phyloP scores from a whole-genome alignment of 805 yeast genomes.

The Candida nonsorbophila region DNA sequence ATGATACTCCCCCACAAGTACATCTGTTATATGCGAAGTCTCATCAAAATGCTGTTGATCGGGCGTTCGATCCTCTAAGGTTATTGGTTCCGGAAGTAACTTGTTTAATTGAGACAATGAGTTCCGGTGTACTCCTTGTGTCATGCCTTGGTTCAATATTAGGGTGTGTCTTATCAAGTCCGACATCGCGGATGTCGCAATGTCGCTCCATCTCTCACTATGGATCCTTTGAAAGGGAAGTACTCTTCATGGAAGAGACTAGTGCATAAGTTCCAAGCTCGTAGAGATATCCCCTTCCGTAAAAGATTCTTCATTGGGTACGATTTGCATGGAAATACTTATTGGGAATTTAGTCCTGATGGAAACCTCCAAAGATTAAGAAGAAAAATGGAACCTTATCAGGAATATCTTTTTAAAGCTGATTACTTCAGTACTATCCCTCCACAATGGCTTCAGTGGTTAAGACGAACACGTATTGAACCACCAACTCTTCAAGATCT shows the following conservation, averaged over 20 bases:
- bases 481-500: slow-evolving; percentile 66
- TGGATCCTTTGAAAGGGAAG: slow-evolving; percentile 47
- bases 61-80: slow-evolving; percentile 17
- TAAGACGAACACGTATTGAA: slow-evolving; percentile 53
- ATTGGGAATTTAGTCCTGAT: slow-evolving; percentile 72
- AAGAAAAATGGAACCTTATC: slow-evolving; percentile 56
- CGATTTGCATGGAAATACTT: slow-evolving; percentile 79
- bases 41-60: slow-evolving; percentile 11
- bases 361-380: slow-evolving; percentile 50
- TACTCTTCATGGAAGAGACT: slow-evolving; percentile 47
- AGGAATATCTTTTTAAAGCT: slow-evolving; percentile 42
- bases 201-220: slow-evolving; percentile 11
- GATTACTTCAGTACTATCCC: slow-evolving; percentile 58
- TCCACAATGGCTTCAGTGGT: slow-evolving; percentile 82
- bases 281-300: slow-evolving; percentile 64
- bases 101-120: slow-evolving; percentile 20
- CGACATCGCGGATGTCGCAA: too few relatives aligned
- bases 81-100: slow-evolving; percentile 35
- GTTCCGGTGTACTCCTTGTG: slow-evolving; percentile 9
- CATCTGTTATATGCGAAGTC: slow-evolving; percentile 33
- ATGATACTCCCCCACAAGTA: slow-evolving; percentile 37
- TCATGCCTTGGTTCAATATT: too few relatives aligned
- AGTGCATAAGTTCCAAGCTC: slow-evolving; percentile 53
- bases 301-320: slow-evolving; percentile 66
- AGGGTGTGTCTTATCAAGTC: too few relatives aligned